These are phyloP conservation scores for Cladosporium velox DNA, from an alignment of 2,329 filamentous ascomycete genomes.

Conservation along the genomic window DNA sequence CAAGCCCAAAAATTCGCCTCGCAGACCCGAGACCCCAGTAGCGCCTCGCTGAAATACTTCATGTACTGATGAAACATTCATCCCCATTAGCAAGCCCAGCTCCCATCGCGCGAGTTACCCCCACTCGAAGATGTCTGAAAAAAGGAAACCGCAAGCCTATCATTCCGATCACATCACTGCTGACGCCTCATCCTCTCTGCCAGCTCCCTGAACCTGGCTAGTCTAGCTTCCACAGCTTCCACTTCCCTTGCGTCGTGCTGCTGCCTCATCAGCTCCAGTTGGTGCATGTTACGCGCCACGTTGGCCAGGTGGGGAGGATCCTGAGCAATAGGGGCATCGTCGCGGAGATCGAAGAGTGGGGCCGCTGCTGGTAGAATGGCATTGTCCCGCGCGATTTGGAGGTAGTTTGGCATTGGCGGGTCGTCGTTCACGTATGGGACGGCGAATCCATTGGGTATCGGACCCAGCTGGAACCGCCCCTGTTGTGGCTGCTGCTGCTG, in stretches of 20 bases:
- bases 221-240: background rate
- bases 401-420: background rate
- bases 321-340: background rate
- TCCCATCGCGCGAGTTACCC: background rate
- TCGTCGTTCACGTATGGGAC: background rate
- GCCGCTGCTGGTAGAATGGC: background rate
- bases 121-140: background rate
- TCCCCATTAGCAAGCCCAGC: background rate
- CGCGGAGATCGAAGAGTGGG: background rate
- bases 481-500: background rate
- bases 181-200: background rate
- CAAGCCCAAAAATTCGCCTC: background rate
- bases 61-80: background rate
- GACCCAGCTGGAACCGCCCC: background rate
- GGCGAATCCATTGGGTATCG: background rate
- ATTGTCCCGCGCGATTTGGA: background rate
- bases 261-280: constrained; percentile 1
- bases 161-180: background rate
- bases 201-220: background rate
- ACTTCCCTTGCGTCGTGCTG: constrained; percentile 4
- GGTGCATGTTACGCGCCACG: constrained; percentile 6
- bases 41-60: background rate
- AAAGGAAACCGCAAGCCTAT: background rate
- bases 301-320: background rate
- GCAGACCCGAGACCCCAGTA: background rate